Conservation (phyloP, 768 basidiomycete genomes). For the Mycena haematopus region DNA sequence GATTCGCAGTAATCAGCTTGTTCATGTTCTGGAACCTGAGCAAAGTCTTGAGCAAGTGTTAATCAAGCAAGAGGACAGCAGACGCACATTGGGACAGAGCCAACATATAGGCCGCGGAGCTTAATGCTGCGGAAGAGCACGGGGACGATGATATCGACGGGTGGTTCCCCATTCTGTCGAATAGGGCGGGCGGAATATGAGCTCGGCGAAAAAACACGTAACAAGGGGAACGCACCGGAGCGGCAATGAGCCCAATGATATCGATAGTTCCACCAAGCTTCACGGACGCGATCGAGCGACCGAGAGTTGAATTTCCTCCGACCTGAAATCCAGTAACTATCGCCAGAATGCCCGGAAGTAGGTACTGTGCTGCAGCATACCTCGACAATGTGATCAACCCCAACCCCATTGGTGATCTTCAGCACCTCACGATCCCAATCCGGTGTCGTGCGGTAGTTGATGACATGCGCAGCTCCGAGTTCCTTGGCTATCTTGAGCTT, state of each 20-base stretch:
- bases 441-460: slow-evolving; percentile 57
- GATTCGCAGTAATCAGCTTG: slow-evolving; percentile 44
- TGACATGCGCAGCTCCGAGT: slow-evolving; percentile 50
- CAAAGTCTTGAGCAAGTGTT: not conserved
- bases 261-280: slow-evolving; percentile 40
- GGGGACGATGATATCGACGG: slow-evolving; percentile 37
- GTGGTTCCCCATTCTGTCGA: slow-evolving; percentile 26
- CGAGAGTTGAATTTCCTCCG: slow-evolving; percentile 47
- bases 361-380: slow-evolving; percentile 8
- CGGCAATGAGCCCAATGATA: slow-evolving; percentile 43
- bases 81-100: slow-evolving; percentile 50
- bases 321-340: slow-evolving; percentile 38
- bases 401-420: slow-evolving; percentile 36
- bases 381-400: slow-evolving; percentile 34
- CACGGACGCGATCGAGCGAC: slow-evolving; percentile 36
- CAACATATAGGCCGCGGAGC: slow-evolving; percentile 52
- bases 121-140: slow-evolving; percentile 40
- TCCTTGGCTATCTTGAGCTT: slow-evolving; percentile 50
- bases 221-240: slow-evolving; percentile 31
- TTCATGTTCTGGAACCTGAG: slow-evolving; percentile 54
- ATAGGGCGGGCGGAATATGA: not conserved
- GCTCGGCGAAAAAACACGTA: not conserved
- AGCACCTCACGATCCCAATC: slow-evolving; percentile 58
- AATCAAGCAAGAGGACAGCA: too few relatives aligned
- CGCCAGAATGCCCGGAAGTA: too few relatives aligned